phyloP scores from a whole-genome alignment of 202 grass and related monocot species.

The Bolboschoenoplectus hybrid region DNA sequence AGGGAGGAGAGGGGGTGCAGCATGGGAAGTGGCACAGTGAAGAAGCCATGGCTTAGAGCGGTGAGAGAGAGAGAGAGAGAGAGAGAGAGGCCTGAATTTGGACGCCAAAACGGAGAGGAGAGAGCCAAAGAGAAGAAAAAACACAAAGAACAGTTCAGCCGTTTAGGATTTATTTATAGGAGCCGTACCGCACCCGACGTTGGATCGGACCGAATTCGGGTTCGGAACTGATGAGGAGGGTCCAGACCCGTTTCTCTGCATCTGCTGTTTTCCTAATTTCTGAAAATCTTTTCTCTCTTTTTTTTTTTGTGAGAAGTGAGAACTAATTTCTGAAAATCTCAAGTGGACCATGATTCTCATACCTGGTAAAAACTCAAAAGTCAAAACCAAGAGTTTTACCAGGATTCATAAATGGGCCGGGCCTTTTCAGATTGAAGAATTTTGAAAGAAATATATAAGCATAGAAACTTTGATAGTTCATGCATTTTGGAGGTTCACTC shows the following conservation, averaged over 20 bases:
- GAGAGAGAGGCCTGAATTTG: conserved; percentile 21
- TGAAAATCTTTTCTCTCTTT: too few relatives aligned
- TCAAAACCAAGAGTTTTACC: neutral
- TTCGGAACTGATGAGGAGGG: neutral
- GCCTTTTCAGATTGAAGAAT: too few relatives aligned
- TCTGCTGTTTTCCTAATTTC: too few relatives aligned
- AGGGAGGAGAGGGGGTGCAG: conserved; percentile 22
- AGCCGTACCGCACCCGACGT: too few relatives aligned
- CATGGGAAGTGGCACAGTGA: conserved; percentile 37
- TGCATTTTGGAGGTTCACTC: too few relatives aligned
- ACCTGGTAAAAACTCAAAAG: neutral
- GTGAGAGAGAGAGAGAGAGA: conserved; percentile 20
- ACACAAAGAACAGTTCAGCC: neutral
- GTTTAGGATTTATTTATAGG: too few relatives aligned
- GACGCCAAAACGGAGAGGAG: neutral
- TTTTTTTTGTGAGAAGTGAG: too few relatives aligned
- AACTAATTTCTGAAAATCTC: too few relatives aligned
- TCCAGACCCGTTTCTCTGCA: too few relatives aligned
- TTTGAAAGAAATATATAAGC: too few relatives aligned
- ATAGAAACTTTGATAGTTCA: too few relatives aligned
- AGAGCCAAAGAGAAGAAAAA: neutral
- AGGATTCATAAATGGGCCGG: neutral
- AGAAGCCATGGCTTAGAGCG: neutral
- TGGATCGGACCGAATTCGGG: neutral
- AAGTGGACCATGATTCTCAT: neutral